Percentiles rank a stretch among this genome's conserved stretches.
Evolutionary conservation across 805 yeast species (phyloP).

Genomic region (Starmera dryadoides): DNA sequence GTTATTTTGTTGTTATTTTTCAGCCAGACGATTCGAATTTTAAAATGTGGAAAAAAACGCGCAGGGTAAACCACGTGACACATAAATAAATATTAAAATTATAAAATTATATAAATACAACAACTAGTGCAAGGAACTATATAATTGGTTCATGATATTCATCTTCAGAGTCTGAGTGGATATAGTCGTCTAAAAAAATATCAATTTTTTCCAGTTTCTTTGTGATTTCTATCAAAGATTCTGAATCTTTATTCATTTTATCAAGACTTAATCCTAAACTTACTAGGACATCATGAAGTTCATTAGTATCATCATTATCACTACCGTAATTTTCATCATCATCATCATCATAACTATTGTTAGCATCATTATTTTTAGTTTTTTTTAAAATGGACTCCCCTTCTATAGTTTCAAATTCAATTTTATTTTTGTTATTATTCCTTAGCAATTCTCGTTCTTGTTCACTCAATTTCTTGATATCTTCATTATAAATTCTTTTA

Average conservation of each 20-base stretch:
- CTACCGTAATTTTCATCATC: not conserved
- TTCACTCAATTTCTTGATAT: conserved; percentile 4
- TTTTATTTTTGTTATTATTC: not conserved
- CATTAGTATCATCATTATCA: not conserved
- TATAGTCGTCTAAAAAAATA: not conserved
- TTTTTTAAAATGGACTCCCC: no score
- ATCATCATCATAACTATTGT: not conserved
- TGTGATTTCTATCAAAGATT: not conserved
- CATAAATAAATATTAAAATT: no score
- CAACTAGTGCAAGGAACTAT: no score
- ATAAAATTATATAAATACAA: no score
- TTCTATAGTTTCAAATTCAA: not conserved
- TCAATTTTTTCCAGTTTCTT: not conserved
- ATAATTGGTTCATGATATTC: no score
- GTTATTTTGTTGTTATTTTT: not conserved
- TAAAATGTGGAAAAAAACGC: no score
- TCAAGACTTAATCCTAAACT: not conserved
- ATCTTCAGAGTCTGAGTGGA: not conserved
- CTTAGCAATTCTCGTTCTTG: not conserved
- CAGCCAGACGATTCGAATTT: no score
- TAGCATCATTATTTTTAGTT: no score
- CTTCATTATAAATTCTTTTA: conserved; percentile 6
- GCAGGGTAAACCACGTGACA: not conserved
- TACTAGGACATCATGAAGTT: not conserved
- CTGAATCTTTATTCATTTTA: not conserved